A percentile compares a stretch with the other conserved stretches of the same genome.
Conservation (phyloP, 1,139 yeast genomes). For the Scheffersomyces cryptocercus region DNA sequence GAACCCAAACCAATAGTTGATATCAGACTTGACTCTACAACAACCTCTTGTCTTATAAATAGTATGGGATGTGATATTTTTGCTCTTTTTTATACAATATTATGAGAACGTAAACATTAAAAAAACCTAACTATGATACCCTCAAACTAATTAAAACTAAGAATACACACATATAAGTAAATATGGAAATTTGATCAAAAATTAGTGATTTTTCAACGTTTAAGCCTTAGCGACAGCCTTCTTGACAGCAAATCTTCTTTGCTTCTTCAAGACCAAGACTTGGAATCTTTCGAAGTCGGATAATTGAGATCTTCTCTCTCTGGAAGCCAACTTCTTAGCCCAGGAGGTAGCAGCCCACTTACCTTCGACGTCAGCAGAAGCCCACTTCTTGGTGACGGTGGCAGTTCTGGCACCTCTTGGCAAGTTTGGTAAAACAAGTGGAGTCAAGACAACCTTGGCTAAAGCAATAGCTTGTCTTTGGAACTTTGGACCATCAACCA, state of each 20-base stretch:
- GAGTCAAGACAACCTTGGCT: slow-evolving; percentile 89
- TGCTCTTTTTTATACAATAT: slow-evolving; percentile 5
- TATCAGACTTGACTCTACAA: too few relatives aligned
- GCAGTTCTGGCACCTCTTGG: slow-evolving; percentile 95
- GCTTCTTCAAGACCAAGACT: slow-evolving; percentile 95
- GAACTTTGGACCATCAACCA: slow-evolving; percentile 95
- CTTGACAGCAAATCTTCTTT: slow-evolving; percentile 92
- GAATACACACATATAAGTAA: slow-evolving; percentile 30
- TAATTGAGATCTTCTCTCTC: slow-evolving; percentile 88
- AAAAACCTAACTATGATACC: slow-evolving; percentile 33
- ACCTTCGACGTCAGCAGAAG: slow-evolving; percentile 81
- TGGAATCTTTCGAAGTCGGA: slow-evolving; percentile 99
- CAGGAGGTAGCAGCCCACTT: slow-evolving; percentile 94
- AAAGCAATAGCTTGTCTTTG: slow-evolving; percentile 90
- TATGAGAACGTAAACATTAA: slow-evolving; percentile 32
- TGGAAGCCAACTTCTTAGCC: slow-evolving; percentile 98
- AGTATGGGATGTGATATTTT: slow-evolving; percentile 1
- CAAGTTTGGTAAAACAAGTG: slow-evolving; percentile 77
- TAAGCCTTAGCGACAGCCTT: slow-evolving; percentile 50
- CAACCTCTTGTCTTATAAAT: background rate
- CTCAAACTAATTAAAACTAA: slow-evolving; percentile 29
- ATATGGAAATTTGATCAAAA: slow-evolving; percentile 18
- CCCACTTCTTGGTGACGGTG: slow-evolving; percentile 89
- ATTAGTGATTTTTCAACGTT: slow-evolving; percentile 14
- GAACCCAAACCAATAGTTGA: too few relatives aligned